Evolutionary conservation across 176 grass and related monocot species (phyloP), one percentile per base, ranked within the genome.

Genomic region (Rhynchospora pubera): DNA sequence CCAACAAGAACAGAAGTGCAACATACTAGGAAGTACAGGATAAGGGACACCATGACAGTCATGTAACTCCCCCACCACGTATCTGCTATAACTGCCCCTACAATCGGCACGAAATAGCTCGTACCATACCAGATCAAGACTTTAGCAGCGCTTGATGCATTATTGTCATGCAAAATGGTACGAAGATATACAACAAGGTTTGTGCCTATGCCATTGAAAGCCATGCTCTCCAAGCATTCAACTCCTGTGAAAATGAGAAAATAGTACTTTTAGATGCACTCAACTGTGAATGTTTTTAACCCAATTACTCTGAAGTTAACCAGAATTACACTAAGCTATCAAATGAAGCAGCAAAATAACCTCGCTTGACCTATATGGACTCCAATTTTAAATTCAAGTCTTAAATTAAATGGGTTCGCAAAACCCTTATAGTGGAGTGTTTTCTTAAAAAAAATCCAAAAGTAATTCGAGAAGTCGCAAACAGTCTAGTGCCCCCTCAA

Each of bases 151-250:
- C 86, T 97, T 70, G 86, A 88, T 80, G 89, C 91, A 71, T 90
- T 93, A 78, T 72, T 76, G 58, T 81, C 84, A 82, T 90, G 83
- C 48, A 97, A 86, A 56, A 93, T 84, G 23, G 79, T 90, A 4
- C 84, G 64, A n/a, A 97, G 65, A 84, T 94, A 97, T 55, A 92
- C 86, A 55, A 93, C 88, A 59, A 97, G 84, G 65, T 97, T 97
- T 56, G 82, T 86, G 19, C 80, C 89, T 23, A 97, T 62, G 15
- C 94, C 94, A 89, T 91, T 91, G 60, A 91, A 91, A 64, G 88
- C 89, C 69, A 93, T 90, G 86, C 94, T 94, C 47, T 97, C 91
- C 80, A 94, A 87, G 83, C 88, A 97, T 84, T 94, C 84, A 75
- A 94, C 44, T 60, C 88, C 91, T 97, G 79, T 81, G 88, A 28